These are phyloP conservation scores for Eustoma russellianum DNA, from an alignment of 257 asterid species.

Conservation along the genomic window DNA sequence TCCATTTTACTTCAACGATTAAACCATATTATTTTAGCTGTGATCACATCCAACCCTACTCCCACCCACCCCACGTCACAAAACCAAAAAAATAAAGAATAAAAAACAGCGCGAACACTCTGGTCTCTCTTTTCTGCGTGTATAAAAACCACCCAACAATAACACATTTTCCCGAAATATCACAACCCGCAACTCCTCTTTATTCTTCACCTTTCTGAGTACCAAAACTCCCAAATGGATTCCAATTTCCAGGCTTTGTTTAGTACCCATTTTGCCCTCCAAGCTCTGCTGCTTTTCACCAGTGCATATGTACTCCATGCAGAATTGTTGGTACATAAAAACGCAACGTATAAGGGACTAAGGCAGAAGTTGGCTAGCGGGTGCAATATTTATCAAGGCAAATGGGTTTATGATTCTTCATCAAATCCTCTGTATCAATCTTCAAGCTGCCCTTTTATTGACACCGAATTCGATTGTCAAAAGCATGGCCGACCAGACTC, in stretches of 20 bases:
- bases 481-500: constrained; percentile 49
- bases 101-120: too few relatives aligned
- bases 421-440: constrained; percentile 34
- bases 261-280: neutral
- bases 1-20: too few relatives aligned
- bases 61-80: too few relatives aligned
- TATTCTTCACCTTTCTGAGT: neutral
- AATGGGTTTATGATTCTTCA: constrained; percentile 34
- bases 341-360: neutral
- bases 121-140: too few relatives aligned
- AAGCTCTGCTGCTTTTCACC: neutral
- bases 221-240: neutral
- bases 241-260: neutral
- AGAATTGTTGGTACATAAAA: neutral
- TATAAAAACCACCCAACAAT: too few relatives aligned
- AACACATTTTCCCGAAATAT: too few relatives aligned
- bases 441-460: constrained; percentile 34
- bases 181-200: too few relatives aligned
- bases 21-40: too few relatives aligned
- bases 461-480: constrained; percentile 42
- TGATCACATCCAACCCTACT: too few relatives aligned
- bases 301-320: neutral
- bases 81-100: too few relatives aligned
- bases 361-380: constrained; percentile 6
- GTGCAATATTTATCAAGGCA: constrained; percentile 46